Base-by-base conservation (phyloP, 441 rosid species). In the Gossypium schwendimanii region DNA sequence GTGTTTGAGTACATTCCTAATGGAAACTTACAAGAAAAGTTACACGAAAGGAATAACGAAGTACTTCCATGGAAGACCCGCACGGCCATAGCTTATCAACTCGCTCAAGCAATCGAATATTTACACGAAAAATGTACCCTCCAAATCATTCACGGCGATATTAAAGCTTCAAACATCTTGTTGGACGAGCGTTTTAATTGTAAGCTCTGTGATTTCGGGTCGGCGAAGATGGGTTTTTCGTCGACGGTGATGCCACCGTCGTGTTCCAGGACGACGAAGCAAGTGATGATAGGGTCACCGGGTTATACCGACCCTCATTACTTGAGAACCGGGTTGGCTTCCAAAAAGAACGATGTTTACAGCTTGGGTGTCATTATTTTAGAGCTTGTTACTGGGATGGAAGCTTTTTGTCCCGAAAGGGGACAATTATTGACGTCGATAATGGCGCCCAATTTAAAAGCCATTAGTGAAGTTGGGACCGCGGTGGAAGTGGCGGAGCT, bases 231-330 rank as follows among this genome's bases (percentile, higher is more conserved):
- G 81, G 98, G 98, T 2, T 92, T 93, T 68, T 91, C 97, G 0
- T 86, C 97, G 0, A 75, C 81, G 44, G 86, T 90, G 24, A 75
- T 75, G 66, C 87, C 87, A 41, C 80, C 84, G 7, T 65, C 84
- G 8, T 63, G 79, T 2, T 63, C 71, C n/a, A 77, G 82, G 44
- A 79, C 81, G 45, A 69, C 53, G 1, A 88, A 84, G 78, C 86
- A 83, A 77, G 76, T 88, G 71, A 81, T 91, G 91, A 78, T 90
- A 50, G 98, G 98, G 0, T 93, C 98, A 67, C 97, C 92, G 0
- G 98, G 97, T n/a, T 93, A 93, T 76, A 89, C 92, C 0, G 98
- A 93, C 66, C 98, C 98, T 7, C 91, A 87, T 47, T 93, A 89
- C 82, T 78, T 91, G 31, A 82, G 86, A 67, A 90, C 94, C 0